phyloP scores from a whole-genome alignment of 2,329 filamentous ascomycete genomes.

The Colletotrichum nymphaeae region DNA sequence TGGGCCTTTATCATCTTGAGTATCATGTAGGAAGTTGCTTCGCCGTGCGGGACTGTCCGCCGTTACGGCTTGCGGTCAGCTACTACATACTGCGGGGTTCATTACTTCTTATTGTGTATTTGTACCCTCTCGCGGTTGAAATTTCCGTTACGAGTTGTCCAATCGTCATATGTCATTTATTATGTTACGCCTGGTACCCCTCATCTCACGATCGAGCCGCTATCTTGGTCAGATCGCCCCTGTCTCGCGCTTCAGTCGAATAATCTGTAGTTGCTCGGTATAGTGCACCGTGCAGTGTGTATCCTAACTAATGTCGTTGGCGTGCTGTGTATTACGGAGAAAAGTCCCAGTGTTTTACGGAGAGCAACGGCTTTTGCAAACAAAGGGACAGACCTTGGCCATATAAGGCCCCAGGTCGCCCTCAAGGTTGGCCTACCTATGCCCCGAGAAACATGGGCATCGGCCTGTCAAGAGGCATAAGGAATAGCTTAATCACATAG shows the following conservation, averaged over 20 bases:
- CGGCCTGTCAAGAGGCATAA: too few species aligned
- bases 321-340: too few species aligned
- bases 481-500: too few species aligned
- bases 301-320: neutral
- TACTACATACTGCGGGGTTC: neutral
- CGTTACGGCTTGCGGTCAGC: constrained; percentile 9
- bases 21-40: neutral
- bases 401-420: too few species aligned
- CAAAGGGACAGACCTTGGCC: too few species aligned
- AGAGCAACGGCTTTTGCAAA: too few species aligned
- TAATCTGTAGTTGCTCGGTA: neutral
- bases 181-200: constrained; percentile 15
- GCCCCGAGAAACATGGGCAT: too few species aligned
- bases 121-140: neutral
- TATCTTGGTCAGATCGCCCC: neutral
- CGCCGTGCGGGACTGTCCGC: constrained; percentile 13
- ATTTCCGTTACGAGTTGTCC: neutral
- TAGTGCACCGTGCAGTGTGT: neutral
- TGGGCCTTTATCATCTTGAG: neutral
- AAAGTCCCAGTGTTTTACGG: too few species aligned
- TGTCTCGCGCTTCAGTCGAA: neutral
- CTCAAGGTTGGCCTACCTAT: too few species aligned
- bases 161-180: constrained; percentile 18
- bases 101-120: neutral
- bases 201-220: neutral